Percentiles rank a stretch among this genome's conserved stretches.
phyloP scores from a whole-genome alignment of 257 asterid genomes.

The Solanum corneliomulleri region DNA sequence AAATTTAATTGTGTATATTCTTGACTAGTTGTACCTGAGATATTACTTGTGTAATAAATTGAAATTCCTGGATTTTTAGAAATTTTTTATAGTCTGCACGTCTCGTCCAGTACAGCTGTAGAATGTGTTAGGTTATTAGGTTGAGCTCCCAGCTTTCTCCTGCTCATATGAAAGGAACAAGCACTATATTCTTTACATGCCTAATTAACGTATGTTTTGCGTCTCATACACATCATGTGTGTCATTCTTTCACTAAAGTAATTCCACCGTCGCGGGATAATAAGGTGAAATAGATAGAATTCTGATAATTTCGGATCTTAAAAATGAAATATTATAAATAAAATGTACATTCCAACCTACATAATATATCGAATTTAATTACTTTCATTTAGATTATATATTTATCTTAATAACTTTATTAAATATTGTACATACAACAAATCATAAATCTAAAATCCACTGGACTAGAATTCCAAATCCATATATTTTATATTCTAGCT shows the following conservation, averaged over 20 bases:
- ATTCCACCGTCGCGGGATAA: not conserved
- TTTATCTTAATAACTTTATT: not conserved
- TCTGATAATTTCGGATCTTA: not conserved
- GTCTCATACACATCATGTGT: not conserved
- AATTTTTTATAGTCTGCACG: not conserved
- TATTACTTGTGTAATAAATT: not conserved
- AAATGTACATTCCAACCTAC: not conserved
- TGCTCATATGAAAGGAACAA: slow-evolving; percentile 16
- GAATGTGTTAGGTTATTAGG: not conserved
- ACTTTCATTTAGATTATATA: not conserved
- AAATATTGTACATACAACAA: not conserved
- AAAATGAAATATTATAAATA: not conserved
- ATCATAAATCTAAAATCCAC: no score
- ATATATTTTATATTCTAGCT: not conserved
- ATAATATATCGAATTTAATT: not conserved
- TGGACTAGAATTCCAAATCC: not conserved
- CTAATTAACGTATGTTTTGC: slow-evolving; percentile 20
- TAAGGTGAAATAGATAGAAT: not conserved
- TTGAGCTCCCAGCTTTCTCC: slow-evolving; percentile 1
- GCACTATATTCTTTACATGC: slow-evolving; percentile 9
- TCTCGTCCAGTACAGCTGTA: not conserved
- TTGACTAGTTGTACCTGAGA: not conserved
- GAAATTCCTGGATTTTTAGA: not conserved
- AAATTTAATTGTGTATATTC: not conserved
- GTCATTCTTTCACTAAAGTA: not conserved